These are phyloP conservation scores for Abrus precatorius DNA, from an alignment of 306 rosid species.

Conservation along the genomic window DNA sequence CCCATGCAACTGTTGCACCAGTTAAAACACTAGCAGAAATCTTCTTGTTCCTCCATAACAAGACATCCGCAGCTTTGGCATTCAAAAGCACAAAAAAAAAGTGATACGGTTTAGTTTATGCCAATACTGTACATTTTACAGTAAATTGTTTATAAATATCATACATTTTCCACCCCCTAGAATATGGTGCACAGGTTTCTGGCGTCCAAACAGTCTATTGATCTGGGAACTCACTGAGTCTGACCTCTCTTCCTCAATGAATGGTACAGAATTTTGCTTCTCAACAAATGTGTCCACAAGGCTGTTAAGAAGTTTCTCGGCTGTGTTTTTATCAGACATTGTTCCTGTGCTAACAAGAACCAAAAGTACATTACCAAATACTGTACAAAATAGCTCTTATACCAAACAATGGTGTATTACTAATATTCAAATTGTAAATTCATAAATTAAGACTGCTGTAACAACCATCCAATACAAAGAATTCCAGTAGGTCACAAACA, in stretches of 20 bases:
- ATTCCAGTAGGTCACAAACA: background rate
- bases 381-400: background rate
- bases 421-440: background rate
- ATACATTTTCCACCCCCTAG: constrained; percentile 96
- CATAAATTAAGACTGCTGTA: background rate
- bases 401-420: background rate
- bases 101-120: constrained; percentile 15
- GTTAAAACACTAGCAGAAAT: constrained; percentile 85
- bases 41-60: constrained; percentile 97
- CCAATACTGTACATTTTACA: constrained; percentile 34
- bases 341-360: constrained; percentile 49
- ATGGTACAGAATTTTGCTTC: constrained; percentile 61
- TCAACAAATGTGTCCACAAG: constrained; percentile 73
- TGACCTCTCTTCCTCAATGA: constrained; percentile 66
- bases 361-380: constrained; percentile 28
- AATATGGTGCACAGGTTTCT: constrained; percentile 78
- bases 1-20: constrained; percentile 80
- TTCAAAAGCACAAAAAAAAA: constrained; percentile 20
- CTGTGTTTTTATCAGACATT: constrained; percentile 75
- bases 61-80: constrained; percentile 80
- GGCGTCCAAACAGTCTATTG: constrained; percentile 77
- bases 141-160: constrained; percentile 37
- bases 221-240: constrained; percentile 58
- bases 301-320: constrained; percentile 63
- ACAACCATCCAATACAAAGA: constrained; percentile 2